Conservation (phyloP, 2,329 filamentous ascomycete genomes). For the Aspergillus tanneri region DNA sequence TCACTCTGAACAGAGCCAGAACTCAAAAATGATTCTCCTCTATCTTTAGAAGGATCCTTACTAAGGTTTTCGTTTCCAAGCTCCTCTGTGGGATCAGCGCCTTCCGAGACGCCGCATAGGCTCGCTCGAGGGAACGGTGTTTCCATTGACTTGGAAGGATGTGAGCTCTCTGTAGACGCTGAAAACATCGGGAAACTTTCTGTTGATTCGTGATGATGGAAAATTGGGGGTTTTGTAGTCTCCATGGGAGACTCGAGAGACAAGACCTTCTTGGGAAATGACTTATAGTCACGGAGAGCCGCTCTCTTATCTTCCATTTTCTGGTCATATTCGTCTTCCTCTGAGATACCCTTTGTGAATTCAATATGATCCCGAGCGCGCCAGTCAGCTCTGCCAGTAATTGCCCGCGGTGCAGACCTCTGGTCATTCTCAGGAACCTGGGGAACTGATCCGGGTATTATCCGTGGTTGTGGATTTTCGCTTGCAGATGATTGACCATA, state of each 20-base stretch:
- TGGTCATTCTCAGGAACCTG: constrained; percentile 31
- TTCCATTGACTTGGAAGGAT: constrained; percentile 52
- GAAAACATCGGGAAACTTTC: constrained; percentile 66
- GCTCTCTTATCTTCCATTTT: constrained; percentile 45
- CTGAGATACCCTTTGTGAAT: constrained; percentile 28
- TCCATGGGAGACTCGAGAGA: constrained; percentile 46
- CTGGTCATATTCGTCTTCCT: constrained; percentile 40
- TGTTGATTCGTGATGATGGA: constrained; percentile 56
- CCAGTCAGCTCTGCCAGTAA: constrained; percentile 41
- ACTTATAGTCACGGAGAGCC: constrained; percentile 50
- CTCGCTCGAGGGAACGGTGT: constrained; percentile 48
- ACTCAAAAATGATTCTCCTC: constrained; percentile 13
- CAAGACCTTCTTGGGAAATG: constrained; percentile 51
- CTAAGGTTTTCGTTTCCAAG: constrained; percentile 10
- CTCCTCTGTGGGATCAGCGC: constrained; percentile 24
- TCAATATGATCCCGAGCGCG: constrained; percentile 29
- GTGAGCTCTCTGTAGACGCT: constrained; percentile 59
- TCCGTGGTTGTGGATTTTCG: constrained; percentile 27
- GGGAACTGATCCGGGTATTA: constrained; percentile 22
- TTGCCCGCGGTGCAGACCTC: constrained; percentile 44
- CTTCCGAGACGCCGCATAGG: constrained; percentile 23
- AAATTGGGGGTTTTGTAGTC: constrained; percentile 31
- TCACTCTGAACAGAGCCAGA: constrained; percentile 16
- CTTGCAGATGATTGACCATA: constrained; percentile 27
- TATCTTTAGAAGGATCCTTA: constrained; percentile 3